A percentile compares a stretch with the other conserved stretches of the same genome.
These are phyloP conservation scores for Alternaria sp. DNA, from an alignment of 2,329 filamentous ascomycete genomes.

Conservation along the genomic window DNA sequence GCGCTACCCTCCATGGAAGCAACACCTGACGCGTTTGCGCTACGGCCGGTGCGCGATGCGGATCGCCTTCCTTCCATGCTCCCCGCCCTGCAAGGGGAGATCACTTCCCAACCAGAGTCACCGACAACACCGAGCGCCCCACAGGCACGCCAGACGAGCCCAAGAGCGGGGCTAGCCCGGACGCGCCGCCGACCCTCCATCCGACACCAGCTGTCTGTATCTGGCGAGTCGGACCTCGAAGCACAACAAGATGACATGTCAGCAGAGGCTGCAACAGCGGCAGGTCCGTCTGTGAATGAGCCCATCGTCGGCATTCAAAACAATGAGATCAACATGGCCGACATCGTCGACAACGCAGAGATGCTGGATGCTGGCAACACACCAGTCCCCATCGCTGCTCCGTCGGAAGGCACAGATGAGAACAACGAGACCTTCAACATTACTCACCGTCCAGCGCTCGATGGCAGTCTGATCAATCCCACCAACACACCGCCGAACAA, in stretches of 20 bases:
- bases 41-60: conserved; percentile 85
- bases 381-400: conserved; percentile 75
- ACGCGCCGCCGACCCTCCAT: conserved; percentile 80
- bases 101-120: conserved; percentile 86
- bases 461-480: conserved; percentile 81
- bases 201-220: conserved; percentile 83
- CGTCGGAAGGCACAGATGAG: conserved; percentile 83
- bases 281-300: conserved; percentile 70
- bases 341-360: conserved; percentile 82
- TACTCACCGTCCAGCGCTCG: conserved; percentile 80
- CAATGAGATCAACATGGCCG: conserved; percentile 81
- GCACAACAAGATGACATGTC: conserved; percentile 81
- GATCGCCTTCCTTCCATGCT: conserved; percentile 85
- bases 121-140: conserved; percentile 52
- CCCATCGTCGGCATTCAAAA: conserved; percentile 81
- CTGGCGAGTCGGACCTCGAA: conserved; percentile 82
- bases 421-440: conserved; percentile 84
- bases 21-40: conserved; percentile 68
- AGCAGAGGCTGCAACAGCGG: conserved; percentile 77
- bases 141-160: conserved; percentile 43
- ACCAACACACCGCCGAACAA: conserved; percentile 66
- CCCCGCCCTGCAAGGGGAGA: conserved; percentile 68
- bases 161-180: conserved; percentile 55
- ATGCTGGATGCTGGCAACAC: conserved; percentile 75
- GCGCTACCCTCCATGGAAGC: conserved; percentile 71